Conservation (phyloP, 108 stramenopile species). For the Schizochytrium sp. region DNA sequence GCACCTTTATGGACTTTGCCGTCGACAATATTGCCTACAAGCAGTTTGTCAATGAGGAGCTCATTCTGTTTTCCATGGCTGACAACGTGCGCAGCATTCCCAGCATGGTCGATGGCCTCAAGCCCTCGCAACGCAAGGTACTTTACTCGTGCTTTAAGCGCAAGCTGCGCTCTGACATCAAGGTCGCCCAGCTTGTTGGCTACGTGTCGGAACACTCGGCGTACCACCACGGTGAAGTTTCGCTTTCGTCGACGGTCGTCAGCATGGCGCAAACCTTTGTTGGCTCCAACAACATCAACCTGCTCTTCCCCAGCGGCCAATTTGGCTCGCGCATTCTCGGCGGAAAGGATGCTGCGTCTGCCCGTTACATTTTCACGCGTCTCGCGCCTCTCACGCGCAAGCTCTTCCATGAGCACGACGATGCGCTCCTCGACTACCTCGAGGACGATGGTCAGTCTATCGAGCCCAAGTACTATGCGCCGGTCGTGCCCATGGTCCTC, state of each 20-base stretch:
- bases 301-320: slow-evolving; percentile 86
- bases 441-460: slow-evolving; percentile 91
- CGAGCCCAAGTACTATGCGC: slow-evolving; percentile 91
- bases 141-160: slow-evolving; percentile 96
- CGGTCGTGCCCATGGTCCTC: slow-evolving; percentile 44
- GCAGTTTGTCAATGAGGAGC: slow-evolving; percentile 92
- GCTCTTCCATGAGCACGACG: slow-evolving; percentile 97
- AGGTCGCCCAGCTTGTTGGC: slow-evolving; percentile 76
- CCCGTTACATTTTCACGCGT: slow-evolving; percentile 98
- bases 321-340: slow-evolving; percentile 94
- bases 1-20: slow-evolving; percentile 79
- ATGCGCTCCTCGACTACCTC: slow-evolving; percentile 78
- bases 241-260: slow-evolving; percentile 83
- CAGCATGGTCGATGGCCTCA: slow-evolving; percentile 89
- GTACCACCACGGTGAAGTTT: slow-evolving; percentile 97
- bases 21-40: slow-evolving; percentile 63
- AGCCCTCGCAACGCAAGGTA: slow-evolving; percentile 97
- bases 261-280: slow-evolving; percentile 92
- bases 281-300: slow-evolving; percentile 95
- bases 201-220: slow-evolving; percentile 61
- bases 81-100: slow-evolving; percentile 91
- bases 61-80: slow-evolving; percentile 83
- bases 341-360: slow-evolving; percentile 85
- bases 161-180: slow-evolving; percentile 91
- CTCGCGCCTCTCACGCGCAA: slow-evolving; percentile 81